Percentiles rank a stretch among this genome's conserved stretches.
Evolutionary conservation across 2,329 filamentous ascomycete genomes (phyloP).

Genomic region (Colletotrichum nymphaeae): DNA sequence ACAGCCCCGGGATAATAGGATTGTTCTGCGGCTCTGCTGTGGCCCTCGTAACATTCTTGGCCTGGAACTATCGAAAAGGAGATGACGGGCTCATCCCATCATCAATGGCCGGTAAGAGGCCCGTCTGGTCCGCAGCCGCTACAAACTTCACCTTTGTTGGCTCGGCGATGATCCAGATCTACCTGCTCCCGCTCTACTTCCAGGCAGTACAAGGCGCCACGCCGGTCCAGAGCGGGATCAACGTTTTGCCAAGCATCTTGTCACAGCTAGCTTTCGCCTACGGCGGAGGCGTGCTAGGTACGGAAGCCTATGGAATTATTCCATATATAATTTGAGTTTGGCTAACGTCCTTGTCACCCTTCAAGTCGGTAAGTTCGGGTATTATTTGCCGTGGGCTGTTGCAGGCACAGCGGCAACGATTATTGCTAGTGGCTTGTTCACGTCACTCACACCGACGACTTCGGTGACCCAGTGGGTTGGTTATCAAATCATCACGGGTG

Average conservation of each 20-base stretch:
- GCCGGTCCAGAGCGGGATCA: slow-evolving; percentile 48
- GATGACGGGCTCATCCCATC: slow-evolving; percentile 42
- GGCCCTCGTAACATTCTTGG: slow-evolving; percentile 38
- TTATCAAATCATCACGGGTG: slow-evolving; percentile 35
- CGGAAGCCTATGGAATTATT: slow-evolving; percentile 12
- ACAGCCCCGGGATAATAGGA: slow-evolving; percentile 38
- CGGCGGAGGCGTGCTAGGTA: slow-evolving; percentile 40
- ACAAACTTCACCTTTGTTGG: slow-evolving; percentile 48
- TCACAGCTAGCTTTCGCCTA: slow-evolving; percentile 40
- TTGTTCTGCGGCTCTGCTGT: slow-evolving; percentile 38
- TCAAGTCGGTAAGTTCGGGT: slow-evolving; percentile 33
- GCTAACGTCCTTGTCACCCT: neutral
- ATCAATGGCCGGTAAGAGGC: slow-evolving; percentile 34
- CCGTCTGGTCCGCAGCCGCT: slow-evolving; percentile 49
- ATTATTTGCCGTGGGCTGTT: slow-evolving; percentile 36
- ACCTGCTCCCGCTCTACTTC: slow-evolving; percentile 51
- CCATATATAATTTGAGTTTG: neutral
- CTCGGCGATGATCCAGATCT: slow-evolving; percentile 36
- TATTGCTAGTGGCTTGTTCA: slow-evolving; percentile 34
- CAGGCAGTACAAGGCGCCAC: slow-evolving; percentile 41
- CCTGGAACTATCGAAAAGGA: slow-evolving; percentile 39
- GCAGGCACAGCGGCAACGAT: slow-evolving; percentile 23
- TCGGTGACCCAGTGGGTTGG: slow-evolving; percentile 30
- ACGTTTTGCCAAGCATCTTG: slow-evolving; percentile 44
- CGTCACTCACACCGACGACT: slow-evolving; percentile 33